Evolutionary conservation across 108 stramenopile species (phyloP), one percentile per base, ranked within the genome.

Genomic region (Fragilariopsis cylindrus): DNA sequence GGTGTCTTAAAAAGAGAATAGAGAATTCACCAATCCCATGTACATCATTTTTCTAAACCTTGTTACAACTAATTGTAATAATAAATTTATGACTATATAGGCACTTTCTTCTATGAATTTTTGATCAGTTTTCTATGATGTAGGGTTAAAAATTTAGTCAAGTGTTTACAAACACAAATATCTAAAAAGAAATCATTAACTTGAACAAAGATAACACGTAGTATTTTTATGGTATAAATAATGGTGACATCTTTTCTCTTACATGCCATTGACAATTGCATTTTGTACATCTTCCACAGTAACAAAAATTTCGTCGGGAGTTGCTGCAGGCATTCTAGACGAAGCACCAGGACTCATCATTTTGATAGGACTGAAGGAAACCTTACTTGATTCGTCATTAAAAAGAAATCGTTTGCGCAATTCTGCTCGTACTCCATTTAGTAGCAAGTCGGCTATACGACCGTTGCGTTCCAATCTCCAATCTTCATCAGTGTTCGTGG

Each of bases 271-370:
- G 12, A 91, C 85, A 79, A 95, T 89, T 3, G 94, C 94, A 86
- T 92, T 92, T 66, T 95, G 90, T 57, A 95, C 85, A 78, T 95
- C 94, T 80, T 95, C 94, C 75, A 92, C 90, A 6, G 90, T 92
- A 53, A 95, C 84, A 69, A 86, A 82, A 13, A 95, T 76, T 80
- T 95, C 94, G 69, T 92, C 91, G 30, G 91, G 91, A 48, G 80
- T 72, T 21, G 82, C 75, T 12, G 89, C 77, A 8, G 94, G 94
- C 84, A 92, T 87, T 49, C 87, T 85, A 12, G 84, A 76, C 54
- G 85, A 76, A 56, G 80, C 79, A 21, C 85, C 76, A n/a, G 89
- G 90, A 70, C 85, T 88, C 75, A 95, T 71, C 45, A 90, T 72
- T 69, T 91, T 89, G 70, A 89, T 76, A 3, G 84, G 88, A 50